phyloP scores from a whole-genome alignment of 2,329 filamentous ascomycete genomes.

The Ascochyta lentis region DNA sequence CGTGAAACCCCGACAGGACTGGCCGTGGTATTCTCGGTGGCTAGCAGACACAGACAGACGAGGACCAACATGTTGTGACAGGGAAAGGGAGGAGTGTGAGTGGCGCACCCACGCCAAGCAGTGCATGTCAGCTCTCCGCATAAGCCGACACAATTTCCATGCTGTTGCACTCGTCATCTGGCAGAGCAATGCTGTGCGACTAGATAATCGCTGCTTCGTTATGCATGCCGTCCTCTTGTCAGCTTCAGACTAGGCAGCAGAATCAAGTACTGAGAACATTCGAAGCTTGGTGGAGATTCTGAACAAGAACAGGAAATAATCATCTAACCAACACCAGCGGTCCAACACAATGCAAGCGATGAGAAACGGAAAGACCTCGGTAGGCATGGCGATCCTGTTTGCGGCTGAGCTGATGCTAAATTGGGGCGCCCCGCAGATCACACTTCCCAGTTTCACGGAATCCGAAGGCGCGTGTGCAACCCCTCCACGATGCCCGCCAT shows the following conservation, averaged over 20 bases:
- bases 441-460: slow-evolving; percentile 12
- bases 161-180: background rate
- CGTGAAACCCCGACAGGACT: background rate
- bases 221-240: background rate
- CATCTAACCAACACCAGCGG: background rate
- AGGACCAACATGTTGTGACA: background rate
- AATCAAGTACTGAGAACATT: background rate
- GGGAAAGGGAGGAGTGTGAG: background rate
- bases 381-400: slow-evolving; percentile 7
- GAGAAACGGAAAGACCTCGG: background rate
- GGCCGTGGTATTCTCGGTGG: background rate
- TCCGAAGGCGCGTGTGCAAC: slow-evolving; percentile 9
- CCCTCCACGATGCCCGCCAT: slow-evolving; percentile 8
- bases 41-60: background rate
- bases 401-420: slow-evolving; percentile 16
- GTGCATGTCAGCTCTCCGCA: background rate
- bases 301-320: background rate
- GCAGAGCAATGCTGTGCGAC: background rate
- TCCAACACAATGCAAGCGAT: background rate
- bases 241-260: background rate
- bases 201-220: background rate
- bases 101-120: background rate
- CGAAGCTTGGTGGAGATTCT: background rate
- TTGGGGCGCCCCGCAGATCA: slow-evolving; percentile 15
- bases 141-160: background rate